Evolutionary conservation across 306 rosid genomes (phyloP).

Genomic region (Luffa acutangula): DNA sequence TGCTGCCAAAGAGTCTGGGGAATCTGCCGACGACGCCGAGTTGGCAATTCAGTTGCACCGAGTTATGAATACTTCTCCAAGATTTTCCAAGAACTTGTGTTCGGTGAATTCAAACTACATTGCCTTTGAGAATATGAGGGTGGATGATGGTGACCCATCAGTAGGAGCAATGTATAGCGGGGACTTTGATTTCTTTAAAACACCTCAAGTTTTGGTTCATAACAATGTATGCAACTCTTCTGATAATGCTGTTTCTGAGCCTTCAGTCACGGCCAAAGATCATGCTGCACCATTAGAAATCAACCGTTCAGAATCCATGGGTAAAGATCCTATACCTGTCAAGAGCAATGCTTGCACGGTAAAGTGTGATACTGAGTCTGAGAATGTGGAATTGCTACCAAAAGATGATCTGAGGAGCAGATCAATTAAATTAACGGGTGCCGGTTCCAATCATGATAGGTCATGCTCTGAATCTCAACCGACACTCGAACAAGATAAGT

Average conservation of each 20-base stretch:
- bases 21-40: slow-evolving; percentile 22
- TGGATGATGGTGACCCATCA: not conserved
- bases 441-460: slow-evolving; percentile 20
- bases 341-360: not conserved
- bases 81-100: slow-evolving; percentile 27
- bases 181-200: slow-evolving; percentile 10
- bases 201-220: slow-evolving; percentile 2
- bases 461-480: slow-evolving; percentile 22
- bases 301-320: slow-evolving; percentile 13
- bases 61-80: slow-evolving; percentile 17
- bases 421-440: slow-evolving; percentile 25
- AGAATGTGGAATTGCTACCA: slow-evolving; percentile 17
- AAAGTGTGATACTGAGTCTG: slow-evolving; percentile 22
- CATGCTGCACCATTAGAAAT: not conserved
- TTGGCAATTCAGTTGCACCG: slow-evolving; percentile 30
- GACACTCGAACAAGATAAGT: slow-evolving; percentile 20
- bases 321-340: slow-evolving; percentile 8
- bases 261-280: not conserved
- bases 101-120: slow-evolving; percentile 22
- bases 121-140: not conserved
- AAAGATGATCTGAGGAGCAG: slow-evolving; percentile 46
- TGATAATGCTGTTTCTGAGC: slow-evolving; percentile 26
- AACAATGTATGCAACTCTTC: slow-evolving; percentile 11
- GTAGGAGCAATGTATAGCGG: slow-evolving; percentile 7
- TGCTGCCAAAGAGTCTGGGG: slow-evolving; percentile 17